These are phyloP conservation scores for Sclerotinia spermophila DNA, from an alignment of 2,329 filamentous ascomycete species.

Conservation along the genomic window DNA sequence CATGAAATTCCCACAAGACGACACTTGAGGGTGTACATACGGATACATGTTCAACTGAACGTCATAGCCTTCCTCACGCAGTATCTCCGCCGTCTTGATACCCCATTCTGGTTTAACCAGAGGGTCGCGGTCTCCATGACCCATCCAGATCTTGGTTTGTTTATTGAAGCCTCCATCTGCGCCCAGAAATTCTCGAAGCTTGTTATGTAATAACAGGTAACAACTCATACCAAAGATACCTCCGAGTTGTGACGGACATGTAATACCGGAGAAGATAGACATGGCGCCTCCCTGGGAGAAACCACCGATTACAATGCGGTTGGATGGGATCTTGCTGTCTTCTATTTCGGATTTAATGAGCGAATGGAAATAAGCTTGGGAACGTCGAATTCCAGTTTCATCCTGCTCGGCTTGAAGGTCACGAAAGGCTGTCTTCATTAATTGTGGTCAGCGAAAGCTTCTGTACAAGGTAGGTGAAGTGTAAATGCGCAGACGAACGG, in stretches of 20 bases:
- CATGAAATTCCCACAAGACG: not conserved
- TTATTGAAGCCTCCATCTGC: conserved; percentile 57
- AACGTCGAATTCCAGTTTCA: conserved; percentile 68
- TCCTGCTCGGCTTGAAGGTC: conserved; percentile 54
- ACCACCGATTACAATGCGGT: conserved; percentile 80
- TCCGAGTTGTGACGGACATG: conserved; percentile 68
- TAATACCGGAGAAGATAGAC: conserved; percentile 76
- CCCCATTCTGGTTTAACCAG: conserved; percentile 70
- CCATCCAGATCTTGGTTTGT: conserved; percentile 82
- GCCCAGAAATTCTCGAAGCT: conserved; percentile 55
- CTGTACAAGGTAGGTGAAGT: not conserved
- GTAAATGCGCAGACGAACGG: conserved; percentile 27
- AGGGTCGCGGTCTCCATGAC: conserved; percentile 74
- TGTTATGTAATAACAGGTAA: conserved; percentile 70
- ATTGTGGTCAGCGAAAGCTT: not conserved
- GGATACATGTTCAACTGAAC: conserved; percentile 73
- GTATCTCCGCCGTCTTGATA: conserved; percentile 58
- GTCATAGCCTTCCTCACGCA: conserved; percentile 68
- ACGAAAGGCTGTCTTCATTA: conserved; percentile 42
- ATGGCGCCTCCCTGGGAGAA: conserved; percentile 89
- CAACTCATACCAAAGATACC: conserved; percentile 83
- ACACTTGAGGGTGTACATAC: conserved; percentile 45
- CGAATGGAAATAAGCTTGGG: conserved; percentile 70
- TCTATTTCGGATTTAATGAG: conserved; percentile 75
- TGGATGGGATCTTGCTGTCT: conserved; percentile 72